Percentiles rank a stretch among this genome's conserved stretches.
Conservation (phyloP, 495 filamentous ascomycete genomes). For the Podospora tetraspora region DNA sequence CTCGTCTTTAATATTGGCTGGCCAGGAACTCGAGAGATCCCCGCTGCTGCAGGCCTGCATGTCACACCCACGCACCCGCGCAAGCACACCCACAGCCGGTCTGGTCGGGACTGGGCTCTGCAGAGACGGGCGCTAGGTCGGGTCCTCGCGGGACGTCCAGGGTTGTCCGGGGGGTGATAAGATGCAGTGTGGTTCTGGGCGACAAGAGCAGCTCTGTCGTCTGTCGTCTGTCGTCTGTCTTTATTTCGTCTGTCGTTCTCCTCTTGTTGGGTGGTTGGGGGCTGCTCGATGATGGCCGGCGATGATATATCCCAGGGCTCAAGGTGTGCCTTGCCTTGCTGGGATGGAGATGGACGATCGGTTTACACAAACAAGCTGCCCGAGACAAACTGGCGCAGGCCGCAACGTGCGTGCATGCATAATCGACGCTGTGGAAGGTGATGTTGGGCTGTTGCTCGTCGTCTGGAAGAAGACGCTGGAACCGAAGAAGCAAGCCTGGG, state of each 20-base stretch:
- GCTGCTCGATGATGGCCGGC: neutral
- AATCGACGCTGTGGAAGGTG: conserved; percentile 19
- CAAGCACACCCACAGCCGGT: conserved; percentile 6
- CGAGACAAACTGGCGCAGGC: conserved; percentile 12
- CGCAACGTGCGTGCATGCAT: conserved; percentile 23
- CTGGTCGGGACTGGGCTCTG: conserved; percentile 14
- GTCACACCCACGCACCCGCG: conserved; percentile 21
- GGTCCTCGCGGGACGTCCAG: neutral
- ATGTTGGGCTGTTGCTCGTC: neutral
- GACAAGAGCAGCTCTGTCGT: neutral
- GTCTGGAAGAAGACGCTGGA: neutral
- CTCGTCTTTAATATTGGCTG: conserved; percentile 47
- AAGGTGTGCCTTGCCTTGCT: no score
- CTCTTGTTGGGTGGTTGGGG: neutral
- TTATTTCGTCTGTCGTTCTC: neutral
- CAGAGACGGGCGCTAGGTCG: conserved; percentile 24
- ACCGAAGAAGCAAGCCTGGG: neutral
- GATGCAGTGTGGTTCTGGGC: neutral
- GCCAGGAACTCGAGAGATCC: conserved; percentile 18
- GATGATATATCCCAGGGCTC: neutral
- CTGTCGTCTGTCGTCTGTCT: neutral
- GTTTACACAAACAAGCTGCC: conserved; percentile 11
- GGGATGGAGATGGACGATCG: neutral
- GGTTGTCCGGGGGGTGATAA: neutral
- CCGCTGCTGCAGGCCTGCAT: conserved; percentile 25